Evolutionary conservation across 2,329 filamentous ascomycete species (phyloP).

Genomic region (Ophiocordyceps robertsii): DNA sequence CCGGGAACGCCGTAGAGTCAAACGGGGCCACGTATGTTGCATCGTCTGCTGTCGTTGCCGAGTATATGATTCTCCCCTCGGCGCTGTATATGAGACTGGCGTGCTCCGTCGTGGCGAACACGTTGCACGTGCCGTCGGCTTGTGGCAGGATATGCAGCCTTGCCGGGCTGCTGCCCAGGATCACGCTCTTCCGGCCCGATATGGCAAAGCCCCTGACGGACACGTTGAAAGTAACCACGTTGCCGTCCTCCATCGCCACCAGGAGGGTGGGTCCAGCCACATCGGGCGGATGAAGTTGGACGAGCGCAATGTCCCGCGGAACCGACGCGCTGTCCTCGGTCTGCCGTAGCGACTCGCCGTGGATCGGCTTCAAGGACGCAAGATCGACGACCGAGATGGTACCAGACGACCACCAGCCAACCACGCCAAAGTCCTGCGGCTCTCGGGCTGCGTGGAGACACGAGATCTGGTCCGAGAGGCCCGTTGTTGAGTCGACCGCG

Average conservation of each 20-base stretch:
- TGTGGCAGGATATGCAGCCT: constrained; percentile 67
- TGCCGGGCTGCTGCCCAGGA: constrained; percentile 76
- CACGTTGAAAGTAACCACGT: constrained; percentile 72
- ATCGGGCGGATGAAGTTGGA: constrained; percentile 56
- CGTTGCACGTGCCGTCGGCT: constrained; percentile 53
- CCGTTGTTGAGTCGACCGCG: constrained; percentile 27
- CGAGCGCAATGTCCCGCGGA: constrained; percentile 68
- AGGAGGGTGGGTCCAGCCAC: constrained; percentile 59
- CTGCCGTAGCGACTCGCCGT: constrained; percentile 47
- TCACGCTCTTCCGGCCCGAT: constrained; percentile 63
- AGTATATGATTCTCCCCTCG: constrained; percentile 81
- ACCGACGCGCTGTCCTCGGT: constrained; percentile 60
- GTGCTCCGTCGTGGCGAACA: constrained; percentile 90
- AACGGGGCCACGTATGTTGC: constrained; percentile 74
- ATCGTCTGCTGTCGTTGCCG: constrained; percentile 81
- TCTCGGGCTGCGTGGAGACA: constrained; percentile 64
- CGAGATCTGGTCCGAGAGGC: constrained; percentile 56
- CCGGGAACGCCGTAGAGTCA: constrained; percentile 66
- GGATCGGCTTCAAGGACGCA: constrained; percentile 48
- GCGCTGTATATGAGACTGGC: constrained; percentile 85
- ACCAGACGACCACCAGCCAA: constrained; percentile 82
- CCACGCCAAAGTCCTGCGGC: constrained; percentile 53
- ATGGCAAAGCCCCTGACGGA: constrained; percentile 47
- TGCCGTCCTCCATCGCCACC: constrained; percentile 83
- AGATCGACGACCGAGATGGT: constrained; percentile 63